Conservation (phyloP, 331 rosid species). For the Pyrus hybrid region DNA sequence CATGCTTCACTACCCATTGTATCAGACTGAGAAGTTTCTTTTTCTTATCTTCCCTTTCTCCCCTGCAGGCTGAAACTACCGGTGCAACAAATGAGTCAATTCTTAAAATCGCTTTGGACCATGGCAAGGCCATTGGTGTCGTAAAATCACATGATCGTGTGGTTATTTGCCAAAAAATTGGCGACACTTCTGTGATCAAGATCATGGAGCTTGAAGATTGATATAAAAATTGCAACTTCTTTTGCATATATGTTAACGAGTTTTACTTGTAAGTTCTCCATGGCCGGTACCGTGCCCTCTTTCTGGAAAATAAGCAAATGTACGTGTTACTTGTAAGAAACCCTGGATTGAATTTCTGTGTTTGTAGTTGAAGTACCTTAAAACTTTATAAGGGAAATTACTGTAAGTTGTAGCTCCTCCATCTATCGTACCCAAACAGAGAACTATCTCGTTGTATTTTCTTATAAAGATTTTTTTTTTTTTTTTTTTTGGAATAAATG, state of each 20-base stretch:
- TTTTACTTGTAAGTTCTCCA: background rate
- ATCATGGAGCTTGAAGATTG: slow-evolving; percentile 92
- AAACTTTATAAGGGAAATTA: background rate
- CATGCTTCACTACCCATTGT: background rate
- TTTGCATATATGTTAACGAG: too few relatives aligned
- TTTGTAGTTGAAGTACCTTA: background rate
- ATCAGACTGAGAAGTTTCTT: background rate
- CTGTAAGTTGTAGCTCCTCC: background rate
- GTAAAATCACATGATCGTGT: slow-evolving; percentile 85
- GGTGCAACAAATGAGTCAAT: slow-evolving; percentile 67
- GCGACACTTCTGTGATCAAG: slow-evolving; percentile 82
- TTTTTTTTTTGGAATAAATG: too few relatives aligned
- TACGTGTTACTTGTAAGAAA: background rate
- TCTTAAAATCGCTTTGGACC: slow-evolving; percentile 83
- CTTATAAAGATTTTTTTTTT: background rate
- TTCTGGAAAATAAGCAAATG: background rate
- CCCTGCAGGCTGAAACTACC: slow-evolving; percentile 71
- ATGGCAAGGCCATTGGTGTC: slow-evolving; percentile 70
- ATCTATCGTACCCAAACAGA: background rate
- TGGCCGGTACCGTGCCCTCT: background rate
- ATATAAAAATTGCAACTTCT: background rate
- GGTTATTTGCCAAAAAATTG: slow-evolving; percentile 85
- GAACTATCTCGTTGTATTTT: background rate
- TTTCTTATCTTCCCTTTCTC: background rate
- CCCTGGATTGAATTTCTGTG: background rate